Base-by-base conservation (phyloP, 2,329 filamentous ascomycete genomes). In the Ophiocordyceps camponoti-floridani region DNA sequence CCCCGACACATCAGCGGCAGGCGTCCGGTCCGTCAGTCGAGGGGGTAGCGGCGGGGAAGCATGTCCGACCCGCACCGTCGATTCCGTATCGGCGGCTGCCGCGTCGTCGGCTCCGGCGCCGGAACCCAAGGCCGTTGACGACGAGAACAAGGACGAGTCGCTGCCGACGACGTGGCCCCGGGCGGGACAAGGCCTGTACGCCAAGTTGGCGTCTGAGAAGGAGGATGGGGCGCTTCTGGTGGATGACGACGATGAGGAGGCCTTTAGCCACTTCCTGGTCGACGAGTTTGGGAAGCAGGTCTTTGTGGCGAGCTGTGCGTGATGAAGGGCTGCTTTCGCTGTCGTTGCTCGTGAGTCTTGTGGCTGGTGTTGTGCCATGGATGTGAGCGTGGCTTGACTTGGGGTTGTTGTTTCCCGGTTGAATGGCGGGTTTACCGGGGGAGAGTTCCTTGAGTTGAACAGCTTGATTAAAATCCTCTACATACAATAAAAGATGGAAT, bases 251-350 rank as follows among this genome's bases (percentile, higher is more conserved):
- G 64, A 67, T 35, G 62, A 63, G 42, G 62, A 65, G 42, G 57
- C 63, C 0, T 68, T 68, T 42, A 67, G 63, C 40, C 63, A 67
- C 44, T 68, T 68, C 48, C 53, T 60, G 47, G 60, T 67, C 9
- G 61, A 66, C 35, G 49, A 47, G 18, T 48, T 55, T 18, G 62
- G 63, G n/a, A 61, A 58, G 47, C 59, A 62, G 43, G 57, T 63
- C 18, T 49, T 58, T 40, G 52, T 61, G 18, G 49, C 58, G 12
- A 50, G 57, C 16, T 56, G 54, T 45, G 53, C 51, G 30, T 59
- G 23, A 23, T 23, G 23, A 23, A 23, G 23, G 5, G 23, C 3
- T 23, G 23, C 3, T 23, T 3, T 23, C 5, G 23, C 23, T 23
- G 23, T 23, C 5, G 23, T 23, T 23, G 23, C 23, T 11, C 2